Conservation (phyloP, 768 basidiomycete genomes). For the Tephrocybe sp. region DNA sequence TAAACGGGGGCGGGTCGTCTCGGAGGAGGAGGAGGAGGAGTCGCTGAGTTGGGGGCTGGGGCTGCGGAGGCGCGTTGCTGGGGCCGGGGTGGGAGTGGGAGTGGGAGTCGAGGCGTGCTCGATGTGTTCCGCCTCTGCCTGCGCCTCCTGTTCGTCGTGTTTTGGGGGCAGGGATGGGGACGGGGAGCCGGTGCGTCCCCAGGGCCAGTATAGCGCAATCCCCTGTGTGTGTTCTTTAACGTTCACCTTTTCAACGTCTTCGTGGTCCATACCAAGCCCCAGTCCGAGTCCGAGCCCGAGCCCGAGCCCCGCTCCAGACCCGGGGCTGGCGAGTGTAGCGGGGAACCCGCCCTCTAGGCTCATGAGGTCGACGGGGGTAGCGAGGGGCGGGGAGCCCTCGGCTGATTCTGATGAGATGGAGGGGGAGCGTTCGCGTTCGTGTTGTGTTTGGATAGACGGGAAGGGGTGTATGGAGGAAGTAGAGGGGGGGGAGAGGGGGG, state of each 20-base stretch:
- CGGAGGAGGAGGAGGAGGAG: neutral
- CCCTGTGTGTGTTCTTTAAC: neutral
- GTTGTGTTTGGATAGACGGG: neutral
- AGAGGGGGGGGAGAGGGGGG: neutral
- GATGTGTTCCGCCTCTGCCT: neutral
- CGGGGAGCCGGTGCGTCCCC: conserved; percentile 8
- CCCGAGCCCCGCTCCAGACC: neutral
- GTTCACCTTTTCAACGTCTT: conserved; percentile 1
- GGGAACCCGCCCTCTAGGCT: conserved; percentile 14
- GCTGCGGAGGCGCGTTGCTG: neutral
- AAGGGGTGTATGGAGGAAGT: neutral
- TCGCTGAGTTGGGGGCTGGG: neutral
- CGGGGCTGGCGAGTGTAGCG: conserved; percentile 12
- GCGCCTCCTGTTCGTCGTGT: too few relatives aligned
- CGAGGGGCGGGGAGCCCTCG: conserved; percentile 2
- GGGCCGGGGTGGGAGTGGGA: too few relatives aligned
- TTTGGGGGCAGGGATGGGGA: too few relatives aligned
- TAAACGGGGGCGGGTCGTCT: neutral
- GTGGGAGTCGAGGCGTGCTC: neutral
- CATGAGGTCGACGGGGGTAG: conserved; percentile 13
- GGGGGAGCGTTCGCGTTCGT: neutral
- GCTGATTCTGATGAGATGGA: neutral
- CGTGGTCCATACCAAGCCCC: conserved; percentile 15
- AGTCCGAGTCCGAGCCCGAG: conserved; percentile 23
- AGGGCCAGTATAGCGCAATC: conserved; percentile 18